Evolutionary conservation across 1,139 yeast genomes (phyloP).

Genomic region (Sugiyamaella xylanicola): DNA sequence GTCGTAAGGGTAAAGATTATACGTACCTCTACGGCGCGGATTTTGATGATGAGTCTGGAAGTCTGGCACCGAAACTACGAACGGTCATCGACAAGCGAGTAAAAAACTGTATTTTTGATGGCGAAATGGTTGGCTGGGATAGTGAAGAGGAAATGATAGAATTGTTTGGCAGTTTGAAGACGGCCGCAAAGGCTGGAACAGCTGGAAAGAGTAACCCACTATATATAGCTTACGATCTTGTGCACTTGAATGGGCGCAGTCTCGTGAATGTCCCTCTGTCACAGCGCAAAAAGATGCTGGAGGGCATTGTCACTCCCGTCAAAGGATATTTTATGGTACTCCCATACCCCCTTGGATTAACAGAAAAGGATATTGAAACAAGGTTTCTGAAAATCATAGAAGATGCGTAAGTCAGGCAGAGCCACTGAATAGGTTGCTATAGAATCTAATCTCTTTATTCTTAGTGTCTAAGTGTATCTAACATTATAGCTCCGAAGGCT

Average conservation of each 20-base stretch:
- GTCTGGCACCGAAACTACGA: constrained; percentile 58
- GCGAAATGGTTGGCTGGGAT: constrained; percentile 94
- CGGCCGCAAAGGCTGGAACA: constrained; percentile 57
- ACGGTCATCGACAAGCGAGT: constrained; percentile 52
- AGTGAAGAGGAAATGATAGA: constrained; percentile 57
- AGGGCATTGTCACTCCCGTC: constrained; percentile 49
- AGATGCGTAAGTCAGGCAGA: constrained; percentile 36
- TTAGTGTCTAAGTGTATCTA: too few relatives aligned
- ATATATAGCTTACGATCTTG: constrained; percentile 67
- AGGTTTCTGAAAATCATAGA: constrained; percentile 63
- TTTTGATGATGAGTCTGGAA: constrained; percentile 52
- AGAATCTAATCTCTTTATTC: too few relatives aligned
- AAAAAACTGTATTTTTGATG: constrained; percentile 64
- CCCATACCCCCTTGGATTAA: constrained; percentile 48
- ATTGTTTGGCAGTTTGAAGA: constrained; percentile 79
- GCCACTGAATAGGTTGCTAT: too few relatives aligned
- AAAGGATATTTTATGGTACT: constrained; percentile 61
- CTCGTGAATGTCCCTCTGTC: constrained; percentile 57
- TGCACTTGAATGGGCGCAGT: constrained; percentile 66
- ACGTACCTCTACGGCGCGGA: constrained; percentile 72
- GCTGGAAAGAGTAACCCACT: constrained; percentile 23
- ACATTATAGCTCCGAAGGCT: constrained; percentile 65
- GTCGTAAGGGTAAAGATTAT: constrained; percentile 74
- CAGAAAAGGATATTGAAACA: constrained; percentile 55
- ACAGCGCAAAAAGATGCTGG: constrained; percentile 58